Evolutionary conservation across 306 rosid genomes (phyloP), one percentile per base, ranked within the genome.

Genomic region (Dalbergia cultrata): DNA sequence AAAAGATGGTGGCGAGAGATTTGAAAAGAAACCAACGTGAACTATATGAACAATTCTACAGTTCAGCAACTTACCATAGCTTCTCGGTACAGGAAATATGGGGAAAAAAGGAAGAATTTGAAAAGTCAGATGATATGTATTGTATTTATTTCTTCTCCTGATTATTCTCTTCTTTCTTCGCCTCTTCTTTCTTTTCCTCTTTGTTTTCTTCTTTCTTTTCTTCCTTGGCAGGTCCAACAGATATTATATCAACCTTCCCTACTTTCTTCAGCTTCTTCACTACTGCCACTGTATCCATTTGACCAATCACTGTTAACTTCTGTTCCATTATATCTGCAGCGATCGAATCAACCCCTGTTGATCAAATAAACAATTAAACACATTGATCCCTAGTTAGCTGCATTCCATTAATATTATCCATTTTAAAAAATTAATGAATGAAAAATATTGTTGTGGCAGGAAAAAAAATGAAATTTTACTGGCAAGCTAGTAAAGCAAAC

Each of bases 201-300:
- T 92, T 88, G 75, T 91, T 85, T 0, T 87, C 97, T 31, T 90
- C 97, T 5, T 95, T 92, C 88, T 92, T 95, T 87, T 91, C 97
- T 86, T 91, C 97, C 83, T 88, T 95, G 49, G 97, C 98, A 35
- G 98, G 97, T 14, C 99, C 98, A 74, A 96, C 94, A 9, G 98
- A 93, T 54, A 93, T 0, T 44, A 96, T 87, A 57, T 96, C 99
- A 16, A 93, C 94, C 85, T 92, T 96, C n/a, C 98, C 99, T 6
- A 96, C 97, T 78, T 89, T 96, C 93, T 93, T 95, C 88, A 95
- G 82, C 89, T 90, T 95, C 89, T 96, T 96, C 90, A 93, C 98
- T 13, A 93, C 81, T 49, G 92, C 94, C 87, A 96, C 99, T 72
- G 98, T 53, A 78, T 96, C 99, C 99, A 96, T 96, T 75, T 83